Percentiles rank a stretch among this genome's conserved stretches.
These are phyloP conservation scores for Pyrrhoderma lamaoense DNA, from an alignment of 1,284 basidiomycete genomes.

Conservation along the genomic window DNA sequence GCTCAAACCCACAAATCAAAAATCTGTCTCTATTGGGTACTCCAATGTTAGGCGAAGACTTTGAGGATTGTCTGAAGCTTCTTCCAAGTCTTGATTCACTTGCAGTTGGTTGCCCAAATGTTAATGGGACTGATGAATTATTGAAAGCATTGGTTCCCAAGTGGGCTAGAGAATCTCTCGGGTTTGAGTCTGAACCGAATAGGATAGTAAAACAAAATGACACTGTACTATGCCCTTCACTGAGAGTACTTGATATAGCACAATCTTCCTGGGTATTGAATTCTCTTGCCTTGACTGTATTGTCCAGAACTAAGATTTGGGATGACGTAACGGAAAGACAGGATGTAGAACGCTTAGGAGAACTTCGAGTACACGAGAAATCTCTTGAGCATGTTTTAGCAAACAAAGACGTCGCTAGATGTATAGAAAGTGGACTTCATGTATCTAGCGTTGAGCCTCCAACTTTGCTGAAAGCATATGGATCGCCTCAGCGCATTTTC, in stretches of 20 bases:
- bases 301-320: background rate
- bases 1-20: constrained; percentile 7
- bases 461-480: too few relatives aligned
- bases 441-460: too few relatives aligned
- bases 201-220: background rate
- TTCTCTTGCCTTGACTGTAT: constrained; percentile 1
- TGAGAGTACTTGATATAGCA: constrained; percentile 6
- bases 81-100: background rate
- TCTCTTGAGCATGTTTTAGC: too few relatives aligned
- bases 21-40: constrained; percentile 1
- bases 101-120: background rate
- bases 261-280: constrained; percentile 6
- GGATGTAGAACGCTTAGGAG: too few relatives aligned
- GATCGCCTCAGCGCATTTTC: too few relatives aligned
- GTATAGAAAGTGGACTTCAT: too few relatives aligned
- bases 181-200: background rate
- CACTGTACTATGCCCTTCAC: constrained; percentile 1
- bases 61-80: background rate
- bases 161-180: background rate
- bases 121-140: background rate
- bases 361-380: too few relatives aligned
- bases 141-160: background rate
- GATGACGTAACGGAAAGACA: too few relatives aligned
- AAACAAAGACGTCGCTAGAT: too few relatives aligned
- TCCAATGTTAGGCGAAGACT: constrained; percentile 4